Evolutionary conservation across 345 rosid genomes (phyloP), one percentile per base, ranked within the genome.

Genomic region (Arabidopsis arenosa): DNA sequence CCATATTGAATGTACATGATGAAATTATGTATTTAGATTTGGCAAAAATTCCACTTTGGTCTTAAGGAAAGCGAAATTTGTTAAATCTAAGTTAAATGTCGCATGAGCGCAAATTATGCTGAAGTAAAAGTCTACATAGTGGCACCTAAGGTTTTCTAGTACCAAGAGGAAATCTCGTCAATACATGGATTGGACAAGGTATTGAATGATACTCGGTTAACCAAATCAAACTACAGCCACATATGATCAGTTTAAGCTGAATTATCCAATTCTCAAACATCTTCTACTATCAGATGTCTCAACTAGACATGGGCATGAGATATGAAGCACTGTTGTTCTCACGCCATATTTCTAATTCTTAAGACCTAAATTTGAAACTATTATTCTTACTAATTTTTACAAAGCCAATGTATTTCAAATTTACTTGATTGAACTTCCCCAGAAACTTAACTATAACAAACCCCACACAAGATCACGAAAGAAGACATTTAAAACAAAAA

Each of bases 401-500:
- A 28, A 68, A 68, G 68, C 39, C 53, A 51, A 60, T 49, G n/a
- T 52, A 6, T 39, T 18, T 18, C 48, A 18, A 75, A 40, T 67
- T n/a, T 58, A 43, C 26, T 7, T n/a, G 43, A 47, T 4, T 48
- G 37, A 59, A 60, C 30, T 66, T 59, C 66, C 49, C 15, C 41
- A 9, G 65, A 70, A 76, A 49, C 52, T 28, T 45, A 47, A 63
- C 37, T 26, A 63, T 56, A 70, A 63, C 57, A 64, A 70, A 63
- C 61, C 61, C 76, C 71, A 14, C 47, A 62, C 17, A 44, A 55
- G 33, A 45, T 52, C 66, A 26, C 48, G 11, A 49, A 71, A 53
- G 59, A 70, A 39, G 23, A 60, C 68, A 23, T 28, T 58, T 68
- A 8, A 52, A 62, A 58, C 60, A 60, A 48, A 62, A 45, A 18